Conservation (phyloP, 1,284 basidiomycete species). For the Leccinum laetum region DNA sequence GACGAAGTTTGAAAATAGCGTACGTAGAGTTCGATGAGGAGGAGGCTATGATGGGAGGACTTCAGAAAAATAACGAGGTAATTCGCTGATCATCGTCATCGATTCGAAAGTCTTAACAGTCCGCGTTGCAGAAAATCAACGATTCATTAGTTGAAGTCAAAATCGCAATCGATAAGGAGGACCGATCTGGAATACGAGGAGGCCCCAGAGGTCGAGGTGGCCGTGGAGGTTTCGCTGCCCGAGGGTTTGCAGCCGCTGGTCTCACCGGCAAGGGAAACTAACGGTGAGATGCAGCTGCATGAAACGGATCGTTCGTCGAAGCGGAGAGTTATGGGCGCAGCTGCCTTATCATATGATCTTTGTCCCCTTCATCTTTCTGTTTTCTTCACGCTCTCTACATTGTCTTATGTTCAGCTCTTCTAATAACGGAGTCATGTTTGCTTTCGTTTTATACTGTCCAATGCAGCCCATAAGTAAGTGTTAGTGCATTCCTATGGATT, state of each 20-base stretch:
- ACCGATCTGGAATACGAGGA: conserved; percentile 42
- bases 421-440: conserved; percentile 23
- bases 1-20: conserved; percentile 57
- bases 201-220: conserved; percentile 27
- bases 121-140: conserved; percentile 57
- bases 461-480: not conserved
- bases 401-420: conserved; percentile 15
- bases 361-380: conserved; percentile 10
- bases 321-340: conserved; percentile 22
- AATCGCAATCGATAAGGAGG: conserved; percentile 67
- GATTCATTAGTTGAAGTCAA: conserved; percentile 64
- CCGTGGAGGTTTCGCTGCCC: conserved; percentile 45
- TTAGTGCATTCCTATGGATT: conserved; percentile 16
- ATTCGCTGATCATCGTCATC: conserved; percentile 19
- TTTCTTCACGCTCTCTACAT: conserved; percentile 16
- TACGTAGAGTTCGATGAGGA: conserved; percentile 90
- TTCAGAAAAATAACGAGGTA: conserved; percentile 73
- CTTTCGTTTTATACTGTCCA: conserved; percentile 17
- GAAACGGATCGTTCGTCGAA: conserved; percentile 19
- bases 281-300: conserved; percentile 29
- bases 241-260: conserved; percentile 70
- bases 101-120: conserved; percentile 3
- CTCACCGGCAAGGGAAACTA: conserved; percentile 46
- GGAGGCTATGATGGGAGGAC: conserved; percentile 74
- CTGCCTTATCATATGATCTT: conserved; percentile 19